phyloP scores from a whole-genome alignment of 805 yeast genomes.

The Candida gorgasii region DNA sequence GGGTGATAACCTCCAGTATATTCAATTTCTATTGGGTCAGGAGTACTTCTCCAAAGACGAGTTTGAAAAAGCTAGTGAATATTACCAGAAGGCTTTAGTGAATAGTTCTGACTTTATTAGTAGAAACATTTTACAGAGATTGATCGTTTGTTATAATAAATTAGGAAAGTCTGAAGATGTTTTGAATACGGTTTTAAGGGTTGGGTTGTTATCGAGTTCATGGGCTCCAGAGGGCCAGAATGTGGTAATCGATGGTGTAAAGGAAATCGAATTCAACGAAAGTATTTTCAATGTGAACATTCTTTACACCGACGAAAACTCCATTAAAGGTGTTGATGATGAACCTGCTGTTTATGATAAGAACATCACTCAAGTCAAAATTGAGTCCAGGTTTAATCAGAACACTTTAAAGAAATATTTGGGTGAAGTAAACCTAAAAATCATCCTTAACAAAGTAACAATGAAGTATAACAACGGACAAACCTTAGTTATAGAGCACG shows the following conservation, averaged over 20 bases:
- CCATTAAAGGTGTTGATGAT: slow-evolving; percentile 8
- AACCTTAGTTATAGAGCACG: neutral
- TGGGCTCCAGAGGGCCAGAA: neutral
- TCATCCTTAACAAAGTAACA: slow-evolving; percentile 19
- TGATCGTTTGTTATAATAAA: slow-evolving; percentile 9
- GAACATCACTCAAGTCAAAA: slow-evolving; percentile 19
- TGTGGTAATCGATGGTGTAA: neutral
- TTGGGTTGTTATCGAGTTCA: neutral
- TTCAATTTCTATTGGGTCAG: slow-evolving; percentile 26
- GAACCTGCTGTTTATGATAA: slow-evolving; percentile 14
- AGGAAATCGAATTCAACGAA: neutral
- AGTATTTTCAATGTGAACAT: slow-evolving; percentile 14
- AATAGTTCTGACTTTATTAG: slow-evolving; percentile 9
- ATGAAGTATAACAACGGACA: slow-evolving; percentile 15
- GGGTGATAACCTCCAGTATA: slow-evolving; percentile 3
- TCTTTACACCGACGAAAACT: slow-evolving; percentile 17
- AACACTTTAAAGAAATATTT: slow-evolving; percentile 1
- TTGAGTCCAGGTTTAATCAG: slow-evolving; percentile 13
- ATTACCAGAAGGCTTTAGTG: slow-evolving; percentile 7
- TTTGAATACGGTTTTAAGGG: neutral
- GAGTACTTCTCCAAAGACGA: slow-evolving; percentile 28
- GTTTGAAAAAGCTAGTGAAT: slow-evolving; percentile 20
- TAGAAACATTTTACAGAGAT: slow-evolving; percentile 4
- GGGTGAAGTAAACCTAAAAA: slow-evolving; percentile 4
- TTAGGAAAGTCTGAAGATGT: slow-evolving; percentile 4